Percentiles rank a stretch among this genome's conserved stretches.
Evolutionary conservation across 73 alveolate genomes (phyloP).

Genomic region (Vitrella brassicaformis): DNA sequence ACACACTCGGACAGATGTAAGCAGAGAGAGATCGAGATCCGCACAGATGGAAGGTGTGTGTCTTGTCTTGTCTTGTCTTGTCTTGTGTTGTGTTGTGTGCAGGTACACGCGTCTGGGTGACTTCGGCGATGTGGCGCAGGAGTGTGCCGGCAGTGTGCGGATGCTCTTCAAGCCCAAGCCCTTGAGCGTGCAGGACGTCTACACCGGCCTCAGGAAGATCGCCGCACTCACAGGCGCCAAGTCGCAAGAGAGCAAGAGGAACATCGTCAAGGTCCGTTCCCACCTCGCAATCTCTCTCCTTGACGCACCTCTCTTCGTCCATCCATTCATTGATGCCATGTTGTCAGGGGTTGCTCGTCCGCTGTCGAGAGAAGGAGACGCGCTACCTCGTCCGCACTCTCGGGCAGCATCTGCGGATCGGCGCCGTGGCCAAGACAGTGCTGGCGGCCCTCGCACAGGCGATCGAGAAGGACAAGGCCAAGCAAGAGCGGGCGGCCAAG

Average conservation of each 20-base stretch:
- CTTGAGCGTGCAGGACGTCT: neutral
- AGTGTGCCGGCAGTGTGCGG: neutral
- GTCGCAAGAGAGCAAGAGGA: too few species aligned
- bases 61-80: neutral
- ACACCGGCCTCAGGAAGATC: neutral
- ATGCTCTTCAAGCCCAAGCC: neutral
- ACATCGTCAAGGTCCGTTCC: too few species aligned
- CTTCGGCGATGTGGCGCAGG: neutral
- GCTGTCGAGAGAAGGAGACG: neutral
- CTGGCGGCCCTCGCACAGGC: neutral
- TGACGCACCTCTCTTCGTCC: too few species aligned
- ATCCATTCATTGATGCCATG: too few species aligned
- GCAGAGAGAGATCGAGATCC: too few species aligned
- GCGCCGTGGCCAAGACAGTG: neutral
- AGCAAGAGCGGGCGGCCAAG: too few species aligned
- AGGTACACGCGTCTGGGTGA: neutral
- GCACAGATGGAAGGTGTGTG: too few species aligned
- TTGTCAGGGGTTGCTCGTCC: too few species aligned
- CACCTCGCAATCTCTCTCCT: too few species aligned
- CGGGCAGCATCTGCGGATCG: neutral
- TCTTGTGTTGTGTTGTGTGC: neutral
- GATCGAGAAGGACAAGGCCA: neutral
- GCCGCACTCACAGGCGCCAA: too few species aligned
- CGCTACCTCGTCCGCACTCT: neutral
- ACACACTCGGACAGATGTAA: neutral